These are phyloP conservation scores for Hypoxylon sp. DNA, from an alignment of 2,329 filamentous ascomycete genomes.

Conservation along the genomic window DNA sequence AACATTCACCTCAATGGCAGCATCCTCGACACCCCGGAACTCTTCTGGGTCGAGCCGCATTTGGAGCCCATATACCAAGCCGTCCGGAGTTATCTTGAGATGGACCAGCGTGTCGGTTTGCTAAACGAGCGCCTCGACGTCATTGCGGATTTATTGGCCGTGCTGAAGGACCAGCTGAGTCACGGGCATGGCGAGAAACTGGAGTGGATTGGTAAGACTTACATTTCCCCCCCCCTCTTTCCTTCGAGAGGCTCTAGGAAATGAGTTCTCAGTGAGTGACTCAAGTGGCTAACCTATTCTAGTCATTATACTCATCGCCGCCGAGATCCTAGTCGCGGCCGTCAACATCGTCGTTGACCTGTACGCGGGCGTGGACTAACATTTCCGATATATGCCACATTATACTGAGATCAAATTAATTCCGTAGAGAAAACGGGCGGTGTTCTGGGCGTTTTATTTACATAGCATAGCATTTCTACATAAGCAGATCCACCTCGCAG, in stretches of 20 bases:
- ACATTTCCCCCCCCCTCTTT: background rate
- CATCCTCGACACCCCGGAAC: conserved; percentile 94
- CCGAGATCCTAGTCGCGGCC: conserved; percentile 91
- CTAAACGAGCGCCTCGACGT: conserved; percentile 92
- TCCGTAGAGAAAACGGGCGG: conserved; percentile 6
- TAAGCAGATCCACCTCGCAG: conserved; percentile 1
- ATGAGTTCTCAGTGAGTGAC: background rate
- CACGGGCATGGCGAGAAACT: conserved; percentile 92
- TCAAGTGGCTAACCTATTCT: conserved; percentile 35
- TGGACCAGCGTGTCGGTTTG: conserved; percentile 93
- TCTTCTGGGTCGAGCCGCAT: conserved; percentile 99
- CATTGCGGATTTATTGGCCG: conserved; percentile 91
- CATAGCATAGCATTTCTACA: conserved; percentile 29
- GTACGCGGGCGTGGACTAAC: conserved; percentile 71
- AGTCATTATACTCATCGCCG: conserved; percentile 96
- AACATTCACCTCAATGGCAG: conserved; percentile 98
- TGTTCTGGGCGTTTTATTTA: conserved; percentile 14
- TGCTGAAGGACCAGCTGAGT: conserved; percentile 94
- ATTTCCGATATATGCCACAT: background rate
- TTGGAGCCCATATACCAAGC: conserved; percentile 97
- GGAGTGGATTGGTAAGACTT: conserved; percentile 85
- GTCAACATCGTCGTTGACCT: conserved; percentile 97
- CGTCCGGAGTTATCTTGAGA: conserved; percentile 94
- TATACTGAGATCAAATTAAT: background rate
- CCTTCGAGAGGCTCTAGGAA: background rate